Base-by-base conservation (phyloP, 352 stramenopile genomes). In the Lagenidium giganteum region DNA sequence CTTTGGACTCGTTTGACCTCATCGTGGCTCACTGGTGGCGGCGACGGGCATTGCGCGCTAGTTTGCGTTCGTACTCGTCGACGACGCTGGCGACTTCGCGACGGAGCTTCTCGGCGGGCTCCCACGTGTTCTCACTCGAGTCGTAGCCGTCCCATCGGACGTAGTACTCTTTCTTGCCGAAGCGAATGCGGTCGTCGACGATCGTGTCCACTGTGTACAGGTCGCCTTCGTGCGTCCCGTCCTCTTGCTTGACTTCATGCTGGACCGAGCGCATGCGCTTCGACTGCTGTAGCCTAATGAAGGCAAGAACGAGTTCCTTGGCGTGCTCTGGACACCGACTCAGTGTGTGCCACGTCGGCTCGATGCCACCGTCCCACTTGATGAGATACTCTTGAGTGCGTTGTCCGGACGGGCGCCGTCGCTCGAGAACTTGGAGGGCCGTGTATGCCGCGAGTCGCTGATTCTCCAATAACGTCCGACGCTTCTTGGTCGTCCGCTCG, bases 141-240 rank as follows among this genome's bases (percentile, higher is more conserved):
- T 72, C 60, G 51, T 87, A 89, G 23, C 66, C 68, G 36, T 87
- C 72, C 73, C 77, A 89, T 30, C 70, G 68, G 3, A 89, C 73
- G 0, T 75, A 47, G 40, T 86, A 89, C 47, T 83, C 42, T 16
- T 68, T 70, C 41, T 64, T 75, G 25, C 57, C 55, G 27, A 57
- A 50, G 16, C 49, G 46, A n/a, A 57, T 37, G 14, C 70, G 67
- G 31, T 85, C 58, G 46, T 50, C 62, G 3, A 87, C 67, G 24
- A 89, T 81, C 39, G 74, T 67, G 27, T 87, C 70, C 17, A 86
- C 76, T 18, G 55, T 72, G 35, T 70, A 89, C 13, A 85, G 46
- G 9, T 47, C 35, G 11, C 33, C 55, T 4, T 58, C 18, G 5
- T 43, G 4, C 12, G 22, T 30, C 21, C n/a, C 14, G 31, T 40